Evolutionary conservation across 495 filamentous ascomycete genomes (phyloP), one percentile per base, ranked within the genome.

Genomic region (Talaromyces stipitatus): DNA sequence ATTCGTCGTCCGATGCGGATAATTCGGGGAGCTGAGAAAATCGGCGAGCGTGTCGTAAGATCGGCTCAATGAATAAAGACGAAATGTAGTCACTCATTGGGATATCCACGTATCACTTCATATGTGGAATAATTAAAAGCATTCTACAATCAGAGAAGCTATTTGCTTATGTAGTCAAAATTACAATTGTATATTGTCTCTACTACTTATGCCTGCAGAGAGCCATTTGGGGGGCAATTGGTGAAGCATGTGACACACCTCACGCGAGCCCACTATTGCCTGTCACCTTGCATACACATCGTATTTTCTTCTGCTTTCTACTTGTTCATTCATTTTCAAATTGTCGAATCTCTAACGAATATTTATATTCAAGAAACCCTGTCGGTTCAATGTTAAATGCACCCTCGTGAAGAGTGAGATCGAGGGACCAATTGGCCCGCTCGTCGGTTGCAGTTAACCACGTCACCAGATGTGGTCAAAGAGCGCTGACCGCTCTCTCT

Each of bases 11-110:
- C 11, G 24, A 26, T 7, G 20, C 46, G 46, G 41, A 47, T 20
- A 30, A 46, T 18, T 56, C 36, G 38, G 54, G 27, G 18, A 47
- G 56, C 29, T 60, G 70, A 60, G 86, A 88, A 66, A 87, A 83
- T 59, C 86, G 84, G 58, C 85, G 82, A 59, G 85, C 85, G 72
- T 88, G 82, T 70, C 86, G 86, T 64, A 90, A 74, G 65, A 89
- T 87, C 52, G 88, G 84, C 61, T 88, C 87, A 64, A 89, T 85
- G 59, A 92, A 69, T 62, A 91, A 85, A 28, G 89, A 86, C 43
- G 80, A 79, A 56, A 92, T 80, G 56, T 89, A 78, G 67, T 79
- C 83, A 73, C 78, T 84, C 89, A 92, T 94, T 51, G n/a, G 48
- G 11, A 26, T 3, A 47, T 14, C 12, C 43, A 26, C 16, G 43